Conservation (phyloP, 106 monocot genomes). For the Alisma plantagoaquatica region DNA sequence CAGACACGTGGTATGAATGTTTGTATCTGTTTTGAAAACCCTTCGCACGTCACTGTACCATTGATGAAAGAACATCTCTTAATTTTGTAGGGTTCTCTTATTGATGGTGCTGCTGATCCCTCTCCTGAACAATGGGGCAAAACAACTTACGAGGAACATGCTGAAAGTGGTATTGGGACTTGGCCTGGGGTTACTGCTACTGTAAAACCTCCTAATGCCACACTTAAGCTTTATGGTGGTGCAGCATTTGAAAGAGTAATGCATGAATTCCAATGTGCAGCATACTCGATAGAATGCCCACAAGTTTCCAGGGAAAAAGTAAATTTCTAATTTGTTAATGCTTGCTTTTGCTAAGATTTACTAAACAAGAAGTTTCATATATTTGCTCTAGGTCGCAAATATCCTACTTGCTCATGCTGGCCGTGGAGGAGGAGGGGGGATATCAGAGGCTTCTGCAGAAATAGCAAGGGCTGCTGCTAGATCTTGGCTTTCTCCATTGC, state of each 20-base stretch:
- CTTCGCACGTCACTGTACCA: too few species aligned
- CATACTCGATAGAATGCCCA: constrained; percentile 92
- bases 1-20: constrained; percentile 68
- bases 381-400: constrained; percentile 67
- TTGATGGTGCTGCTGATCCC: constrained; percentile 96
- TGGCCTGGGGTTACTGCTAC: constrained; percentile 75
- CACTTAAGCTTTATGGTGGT: constrained; percentile 84
- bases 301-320: constrained; percentile 96
- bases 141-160: constrained; percentile 68
- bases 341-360: too few species aligned
- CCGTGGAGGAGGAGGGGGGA: constrained; percentile 62
- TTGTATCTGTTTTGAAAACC: background rate
- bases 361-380: background rate
- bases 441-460: constrained; percentile 84
- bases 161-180: constrained; percentile 71
- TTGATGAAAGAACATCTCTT: too few species aligned
- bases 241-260: constrained; percentile 99
- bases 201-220: constrained; percentile 65
- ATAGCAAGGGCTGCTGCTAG: constrained; percentile 93
- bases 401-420: constrained; percentile 99
- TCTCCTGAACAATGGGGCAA: constrained; percentile 96
- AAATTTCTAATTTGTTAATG: too few species aligned
- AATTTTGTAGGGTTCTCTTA: constrained; percentile 53
- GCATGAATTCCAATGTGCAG: constrained; percentile 92
- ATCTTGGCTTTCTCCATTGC: constrained; percentile 86